Evolutionary conservation across 495 filamentous ascomycete genomes (phyloP).

Genomic region (Hypoxylon lienhwacheense): DNA sequence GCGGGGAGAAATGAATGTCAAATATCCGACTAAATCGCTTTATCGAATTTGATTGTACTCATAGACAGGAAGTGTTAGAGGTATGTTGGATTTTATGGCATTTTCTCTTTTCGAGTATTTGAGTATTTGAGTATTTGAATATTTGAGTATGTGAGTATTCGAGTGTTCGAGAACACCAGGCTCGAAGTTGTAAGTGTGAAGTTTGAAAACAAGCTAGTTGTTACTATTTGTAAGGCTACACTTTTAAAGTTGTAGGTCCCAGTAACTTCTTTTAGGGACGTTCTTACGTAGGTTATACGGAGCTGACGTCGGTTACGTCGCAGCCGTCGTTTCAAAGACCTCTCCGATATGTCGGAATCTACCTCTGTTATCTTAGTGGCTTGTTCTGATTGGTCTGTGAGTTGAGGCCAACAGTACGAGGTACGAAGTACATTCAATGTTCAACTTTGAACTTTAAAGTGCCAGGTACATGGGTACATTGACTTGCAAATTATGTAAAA

Average conservation of each 20-base stretch:
- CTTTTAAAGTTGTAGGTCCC: constrained; percentile 1
- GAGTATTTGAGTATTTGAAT: too few species aligned
- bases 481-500: too few species aligned
- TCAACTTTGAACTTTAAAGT: too few species aligned
- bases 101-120: too few species aligned
- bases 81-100: constrained; percentile 10
- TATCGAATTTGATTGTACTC: too few species aligned
- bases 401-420: background rate
- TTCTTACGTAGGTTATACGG: background rate
- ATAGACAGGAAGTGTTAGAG: background rate
- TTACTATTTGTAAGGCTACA: too few species aligned
- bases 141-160: too few species aligned
- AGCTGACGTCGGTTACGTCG: constrained; percentile 24
- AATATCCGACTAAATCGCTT: background rate
- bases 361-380: background rate
- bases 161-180: too few species aligned
- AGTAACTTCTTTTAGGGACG: too few species aligned
- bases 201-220: too few species aligned
- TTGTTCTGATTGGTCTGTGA: background rate
- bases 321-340: constrained; percentile 30
- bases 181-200: too few species aligned
- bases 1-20: background rate
- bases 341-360: background rate
- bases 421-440: background rate
- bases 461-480: too few species aligned